Conservation (phyloP, 2,329 filamentous ascomycete genomes). For the Colletotrichum lindemuthianum region DNA sequence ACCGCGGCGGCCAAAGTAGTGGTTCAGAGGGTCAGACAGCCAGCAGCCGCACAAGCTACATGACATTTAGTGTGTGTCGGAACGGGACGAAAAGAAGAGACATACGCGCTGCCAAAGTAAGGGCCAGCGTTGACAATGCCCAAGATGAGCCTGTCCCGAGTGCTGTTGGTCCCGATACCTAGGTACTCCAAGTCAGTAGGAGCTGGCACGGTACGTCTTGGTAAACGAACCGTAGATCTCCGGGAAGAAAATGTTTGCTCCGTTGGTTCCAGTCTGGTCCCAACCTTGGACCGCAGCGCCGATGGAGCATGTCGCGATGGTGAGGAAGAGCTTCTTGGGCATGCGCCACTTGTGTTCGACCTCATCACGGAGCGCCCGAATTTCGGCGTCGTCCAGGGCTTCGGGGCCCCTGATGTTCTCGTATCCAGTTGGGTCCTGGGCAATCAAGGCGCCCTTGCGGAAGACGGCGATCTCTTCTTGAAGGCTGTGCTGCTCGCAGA, state of each 20-base stretch:
- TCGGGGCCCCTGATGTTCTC: slow-evolving; percentile 67
- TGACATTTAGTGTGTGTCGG: slow-evolving; percentile 23
- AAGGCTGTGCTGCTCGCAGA: slow-evolving; percentile 69
- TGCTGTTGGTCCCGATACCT: slow-evolving; percentile 46
- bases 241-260: slow-evolving; percentile 71
- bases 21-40: slow-evolving; percentile 73
- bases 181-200: slow-evolving; percentile 42
- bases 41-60: slow-evolving; percentile 65
- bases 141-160: slow-evolving; percentile 58
- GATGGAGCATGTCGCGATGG: slow-evolving; percentile 74
- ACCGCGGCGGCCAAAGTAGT: slow-evolving; percentile 72
- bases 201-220: no score
- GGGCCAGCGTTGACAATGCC: slow-evolving; percentile 72
- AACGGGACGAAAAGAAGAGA: slow-evolving; percentile 19
- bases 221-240: slow-evolving; percentile 25
- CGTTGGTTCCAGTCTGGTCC: slow-evolving; percentile 73
- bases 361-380: slow-evolving; percentile 69
- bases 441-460: slow-evolving; percentile 77
- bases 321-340: slow-evolving; percentile 70
- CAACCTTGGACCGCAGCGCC: slow-evolving; percentile 77
- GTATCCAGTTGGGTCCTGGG: slow-evolving; percentile 72
- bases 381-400: slow-evolving; percentile 69
- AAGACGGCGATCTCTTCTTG: slow-evolving; percentile 67
- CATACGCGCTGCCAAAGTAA: slow-evolving; percentile 56
- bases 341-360: slow-evolving; percentile 74